Percentiles rank a stretch among this genome's conserved stretches.
These are phyloP conservation scores for Rubroshorea leprosula DNA, from an alignment of 345 rosid genomes.

Conservation along the genomic window DNA sequence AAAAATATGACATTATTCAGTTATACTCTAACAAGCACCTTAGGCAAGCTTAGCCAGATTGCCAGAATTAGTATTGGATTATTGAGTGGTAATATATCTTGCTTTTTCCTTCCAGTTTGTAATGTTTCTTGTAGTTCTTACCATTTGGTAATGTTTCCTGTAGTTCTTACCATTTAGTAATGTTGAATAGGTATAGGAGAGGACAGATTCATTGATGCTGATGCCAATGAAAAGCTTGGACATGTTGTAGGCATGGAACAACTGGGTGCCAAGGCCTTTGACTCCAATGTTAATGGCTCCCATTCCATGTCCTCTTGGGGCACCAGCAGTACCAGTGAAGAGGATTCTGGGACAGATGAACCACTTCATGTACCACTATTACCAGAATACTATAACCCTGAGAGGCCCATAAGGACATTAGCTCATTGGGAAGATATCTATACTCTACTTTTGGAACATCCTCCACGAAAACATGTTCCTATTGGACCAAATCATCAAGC, in stretches of 20 bases:
- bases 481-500: constrained; percentile 76
- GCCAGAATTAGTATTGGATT: not conserved
- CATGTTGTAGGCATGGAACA: constrained; percentile 10
- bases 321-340: constrained; percentile 30
- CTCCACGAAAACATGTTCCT: constrained; percentile 41
- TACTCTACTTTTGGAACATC: constrained; percentile 28
- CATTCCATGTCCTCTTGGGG: constrained; percentile 21
- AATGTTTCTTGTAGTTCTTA: not conserved
- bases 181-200: constrained; percentile 20
- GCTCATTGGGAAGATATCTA: constrained; percentile 25
- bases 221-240: constrained; percentile 17
- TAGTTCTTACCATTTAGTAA: constrained; percentile 6
- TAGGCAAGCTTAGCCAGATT: not conserved
- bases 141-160: not conserved
- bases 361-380: constrained; percentile 18
- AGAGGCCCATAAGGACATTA: constrained; percentile 20
- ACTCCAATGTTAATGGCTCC: constrained; percentile 18
- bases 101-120: not conserved
- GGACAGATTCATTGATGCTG: constrained; percentile 4
- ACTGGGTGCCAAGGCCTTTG: constrained; percentile 15
- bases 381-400: constrained; percentile 24
- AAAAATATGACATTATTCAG: not conserved
- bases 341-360: constrained; percentile 19
- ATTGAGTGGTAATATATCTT: not conserved
- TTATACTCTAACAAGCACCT: not conserved